Evolutionary conservation across 495 filamentous ascomycete genomes (phyloP), one percentile per base, ranked within the genome.

Genomic region (Talaromyces thailandensis): DNA sequence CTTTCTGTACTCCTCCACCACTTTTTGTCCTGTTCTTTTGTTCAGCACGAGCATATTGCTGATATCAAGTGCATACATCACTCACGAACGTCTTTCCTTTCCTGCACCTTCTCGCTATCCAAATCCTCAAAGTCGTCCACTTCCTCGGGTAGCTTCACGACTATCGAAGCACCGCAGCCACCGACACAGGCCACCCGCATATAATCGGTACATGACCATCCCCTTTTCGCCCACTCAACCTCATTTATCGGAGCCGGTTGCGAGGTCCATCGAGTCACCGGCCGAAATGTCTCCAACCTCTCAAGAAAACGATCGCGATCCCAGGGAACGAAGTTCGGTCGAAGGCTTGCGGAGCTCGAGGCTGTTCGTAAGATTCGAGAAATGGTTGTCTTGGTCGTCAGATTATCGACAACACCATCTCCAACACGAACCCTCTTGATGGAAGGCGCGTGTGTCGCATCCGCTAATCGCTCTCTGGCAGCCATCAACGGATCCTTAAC

Each of bases 191-290:
- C 82, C 40, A 98, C 92, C 11, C 87, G 85, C 72, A 94, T 89
- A 66, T 85, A 85, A 65, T 87, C 89, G 23, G 87, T 83, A 69
- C 93, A 97, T 2, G 85, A 81, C 94, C 94, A 98, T 2, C 94
- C 94, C 31, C 89, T 81, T 78, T 93, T 96, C 6, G 93, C 92
- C 95, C 95, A 98, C 73, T 90, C 86, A 6, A 97, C 89, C 74
- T 98, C 94, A 69, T 85, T 92, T 65, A 98, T 87, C 37, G 77
- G 74, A 11, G 89, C 79, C 3, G 94, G 76, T 89, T 98, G 73
- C 32, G 75, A 60, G 79, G 87, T 66, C 94, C 94, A 98, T 68
- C 89, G 84, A 62, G 91, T 92, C 50, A 97, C 86, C 64, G 92
- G 90, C 59, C 92, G 86, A 66, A 94, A 98, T 1, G 93, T 94